Percentiles rank a stretch among this genome's conserved stretches.
These are phyloP conservation scores for Backusella tuberculispora DNA, from an alignment of 192 early-diverging fungal genomes.

Conservation along the genomic window DNA sequence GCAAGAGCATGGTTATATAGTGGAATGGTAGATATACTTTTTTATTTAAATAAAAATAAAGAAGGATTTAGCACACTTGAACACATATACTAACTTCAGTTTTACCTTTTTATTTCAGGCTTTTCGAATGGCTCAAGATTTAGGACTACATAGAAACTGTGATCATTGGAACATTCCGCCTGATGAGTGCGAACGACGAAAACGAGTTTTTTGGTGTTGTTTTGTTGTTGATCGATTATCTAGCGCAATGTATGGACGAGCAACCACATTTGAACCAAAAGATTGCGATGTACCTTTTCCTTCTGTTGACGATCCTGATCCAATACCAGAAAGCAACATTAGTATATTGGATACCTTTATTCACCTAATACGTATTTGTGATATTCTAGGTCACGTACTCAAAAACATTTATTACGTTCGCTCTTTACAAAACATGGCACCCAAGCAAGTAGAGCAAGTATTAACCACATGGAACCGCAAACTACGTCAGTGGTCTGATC, in stretches of 20 bases:
- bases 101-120: slow-evolving; percentile 41
- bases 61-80: not conserved
- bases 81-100: not conserved
- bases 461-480: slow-evolving; percentile 23
- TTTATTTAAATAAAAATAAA: not conserved
- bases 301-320: slow-evolving; percentile 19
- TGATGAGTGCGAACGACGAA: slow-evolving; percentile 63
- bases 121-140: slow-evolving; percentile 72
- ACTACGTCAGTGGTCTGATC: slow-evolving; percentile 43
- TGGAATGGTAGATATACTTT: slow-evolving; percentile 56
- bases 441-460: slow-evolving; percentile 20
- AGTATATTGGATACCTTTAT: slow-evolving; percentile 35
- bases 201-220: slow-evolving; percentile 76
- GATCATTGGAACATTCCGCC: slow-evolving; percentile 56
- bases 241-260: slow-evolving; percentile 67
- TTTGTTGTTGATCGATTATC: slow-evolving; percentile 69
- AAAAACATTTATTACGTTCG: slow-evolving; percentile 54
- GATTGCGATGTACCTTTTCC: slow-evolving; percentile 46
- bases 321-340: not conserved
- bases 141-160: slow-evolving; percentile 74
- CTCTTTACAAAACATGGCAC: slow-evolving; percentile 12
- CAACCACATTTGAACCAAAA: slow-evolving; percentile 49
- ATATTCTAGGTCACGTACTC: slow-evolving; percentile 55
- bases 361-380: slow-evolving; percentile 25
- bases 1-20: slow-evolving; percentile 73